These are phyloP conservation scores for Termitomyces sp. DNA, from an alignment of 768 basidiomycete genomes.

Conservation along the genomic window DNA sequence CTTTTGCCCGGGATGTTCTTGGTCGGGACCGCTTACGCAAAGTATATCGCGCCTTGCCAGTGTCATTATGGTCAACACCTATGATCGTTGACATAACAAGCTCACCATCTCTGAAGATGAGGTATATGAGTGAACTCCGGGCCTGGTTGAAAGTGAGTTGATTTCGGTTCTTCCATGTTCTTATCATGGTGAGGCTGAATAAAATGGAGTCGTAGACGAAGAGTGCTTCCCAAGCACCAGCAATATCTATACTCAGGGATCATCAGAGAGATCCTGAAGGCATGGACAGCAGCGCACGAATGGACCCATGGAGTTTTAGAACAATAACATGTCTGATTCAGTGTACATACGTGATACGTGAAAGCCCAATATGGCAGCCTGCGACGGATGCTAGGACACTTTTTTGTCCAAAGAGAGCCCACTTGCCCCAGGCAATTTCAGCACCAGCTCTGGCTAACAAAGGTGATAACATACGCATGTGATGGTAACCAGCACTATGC, in stretches of 20 bases:
- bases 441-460: not conserved
- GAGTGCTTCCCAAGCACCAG: slow-evolving; percentile 44
- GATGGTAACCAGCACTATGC: slow-evolving; percentile 24
- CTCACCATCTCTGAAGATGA: too few species aligned
- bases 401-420: too few species aligned
- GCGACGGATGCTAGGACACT: slow-evolving; percentile 14
- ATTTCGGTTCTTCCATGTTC: slow-evolving; percentile 35
- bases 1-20: too few species aligned
- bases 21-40: too few species aligned
- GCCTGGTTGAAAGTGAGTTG: slow-evolving; percentile 22
- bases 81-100: too few species aligned
- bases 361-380: too few species aligned
- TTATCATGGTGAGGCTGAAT: slow-evolving; percentile 40
- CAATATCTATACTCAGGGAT: slow-evolving; percentile 21
- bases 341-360: too few species aligned
- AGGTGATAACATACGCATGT: slow-evolving; percentile 29
- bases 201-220: too few species aligned
- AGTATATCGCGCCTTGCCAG: too few species aligned
- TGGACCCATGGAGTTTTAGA: too few species aligned
- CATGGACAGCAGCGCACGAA: not conserved
- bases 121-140: too few species aligned
- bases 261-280: not conserved
- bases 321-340: too few species aligned
- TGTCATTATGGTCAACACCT: not conserved
- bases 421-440: slow-evolving; percentile 24